phyloP scores from a whole-genome alignment of 2,329 filamentous ascomycete species.

The Colletotrichum sp. region DNA sequence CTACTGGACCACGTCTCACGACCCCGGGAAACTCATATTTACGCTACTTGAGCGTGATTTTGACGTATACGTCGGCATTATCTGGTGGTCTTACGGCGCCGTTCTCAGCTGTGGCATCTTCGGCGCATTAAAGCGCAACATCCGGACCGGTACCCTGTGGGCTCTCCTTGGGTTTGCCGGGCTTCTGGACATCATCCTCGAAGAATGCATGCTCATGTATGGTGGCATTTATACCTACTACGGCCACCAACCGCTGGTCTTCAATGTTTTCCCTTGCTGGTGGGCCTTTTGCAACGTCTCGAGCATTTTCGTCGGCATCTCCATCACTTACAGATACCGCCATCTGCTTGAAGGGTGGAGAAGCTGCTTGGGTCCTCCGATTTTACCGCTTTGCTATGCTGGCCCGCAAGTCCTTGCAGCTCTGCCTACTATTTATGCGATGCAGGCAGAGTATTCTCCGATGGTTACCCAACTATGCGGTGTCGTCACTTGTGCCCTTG shows the following conservation, averaged over 20 bases:
- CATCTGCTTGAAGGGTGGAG: background rate
- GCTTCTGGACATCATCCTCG: background rate
- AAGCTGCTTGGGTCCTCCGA: background rate
- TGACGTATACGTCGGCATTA: background rate
- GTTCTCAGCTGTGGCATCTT: background rate
- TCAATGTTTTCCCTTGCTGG: background rate
- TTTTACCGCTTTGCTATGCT: background rate
- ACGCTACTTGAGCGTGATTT: background rate
- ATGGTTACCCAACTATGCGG: background rate
- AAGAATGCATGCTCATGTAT: slow-evolving; percentile 1
- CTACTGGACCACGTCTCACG: background rate
- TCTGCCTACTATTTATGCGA: background rate
- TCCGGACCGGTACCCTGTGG: background rate
- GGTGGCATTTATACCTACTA: background rate
- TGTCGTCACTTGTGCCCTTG: background rate
- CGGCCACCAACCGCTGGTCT: slow-evolving; percentile 1
- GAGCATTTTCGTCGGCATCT: background rate
- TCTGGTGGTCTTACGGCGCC: slow-evolving; percentile 2
- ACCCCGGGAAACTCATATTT: background rate
- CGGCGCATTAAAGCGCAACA: background rate
- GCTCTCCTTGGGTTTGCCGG: background rate
- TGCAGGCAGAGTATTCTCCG: background rate
- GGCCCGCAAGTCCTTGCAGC: background rate
- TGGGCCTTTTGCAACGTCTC: slow-evolving; percentile 11
- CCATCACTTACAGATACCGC: background rate